Conservation (phyloP, 805 yeast species). For the Myxozyma udenii region DNA sequence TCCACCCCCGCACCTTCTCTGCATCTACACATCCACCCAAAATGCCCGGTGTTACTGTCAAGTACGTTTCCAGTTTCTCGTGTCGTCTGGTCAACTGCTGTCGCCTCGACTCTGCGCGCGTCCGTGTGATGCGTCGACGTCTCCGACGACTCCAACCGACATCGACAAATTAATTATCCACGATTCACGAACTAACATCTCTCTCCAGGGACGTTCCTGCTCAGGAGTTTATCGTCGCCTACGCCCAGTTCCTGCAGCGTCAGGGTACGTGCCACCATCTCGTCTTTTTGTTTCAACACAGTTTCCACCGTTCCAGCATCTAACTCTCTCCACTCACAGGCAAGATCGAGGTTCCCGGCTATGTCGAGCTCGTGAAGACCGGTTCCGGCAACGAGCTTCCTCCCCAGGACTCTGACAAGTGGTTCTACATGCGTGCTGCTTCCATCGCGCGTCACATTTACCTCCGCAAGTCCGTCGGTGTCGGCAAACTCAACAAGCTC, state of each 20-base stretch:
- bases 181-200: not conserved
- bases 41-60: constrained; percentile 98
- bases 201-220: constrained; percentile 96
- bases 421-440: constrained; percentile 99
- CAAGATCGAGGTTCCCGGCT: constrained; percentile 99
- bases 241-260: constrained; percentile 99
- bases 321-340: constrained; percentile 18
- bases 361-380: constrained; percentile 99
- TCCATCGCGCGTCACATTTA: constrained; percentile 99
- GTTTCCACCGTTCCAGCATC: no score
- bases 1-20: no score
- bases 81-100: no score
- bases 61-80: constrained; percentile 77
- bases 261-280: constrained; percentile 57
- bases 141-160: no score
- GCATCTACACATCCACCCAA: constrained; percentile 3
- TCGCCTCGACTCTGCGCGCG: no score
- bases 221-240: constrained; percentile 98
- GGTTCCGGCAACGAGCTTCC: constrained; percentile 98
- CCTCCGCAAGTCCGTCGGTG: constrained; percentile 99
- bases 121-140: no score
- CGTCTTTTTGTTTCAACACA: not conserved
- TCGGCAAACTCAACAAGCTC: constrained; percentile 96
- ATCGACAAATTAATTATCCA: not conserved
- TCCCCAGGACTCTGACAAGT: constrained; percentile 98